Evolutionary conservation across 129 eudicot species (phyloP).

Genomic region (Flaveria trinervia): DNA sequence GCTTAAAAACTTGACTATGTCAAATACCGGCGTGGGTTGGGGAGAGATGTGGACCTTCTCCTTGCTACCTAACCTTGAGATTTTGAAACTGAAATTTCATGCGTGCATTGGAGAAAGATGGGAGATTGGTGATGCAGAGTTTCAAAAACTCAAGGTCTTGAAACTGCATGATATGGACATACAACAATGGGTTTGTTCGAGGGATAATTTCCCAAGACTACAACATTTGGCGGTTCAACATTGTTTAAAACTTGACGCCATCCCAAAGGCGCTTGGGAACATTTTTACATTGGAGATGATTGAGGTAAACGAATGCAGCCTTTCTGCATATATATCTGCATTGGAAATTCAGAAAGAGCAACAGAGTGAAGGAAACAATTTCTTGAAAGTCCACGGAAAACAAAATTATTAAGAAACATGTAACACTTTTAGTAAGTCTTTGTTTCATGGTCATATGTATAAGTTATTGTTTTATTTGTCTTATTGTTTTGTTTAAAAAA

Average conservation of each 20-base stretch:
- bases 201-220: conserved; percentile 25
- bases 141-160: conserved; percentile 27
- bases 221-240: conserved; percentile 16
- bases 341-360: conserved; percentile 8
- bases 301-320: conserved; percentile 11
- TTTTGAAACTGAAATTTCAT: conserved; percentile 19
- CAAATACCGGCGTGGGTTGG: conserved; percentile 26
- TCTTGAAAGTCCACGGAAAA: neutral
- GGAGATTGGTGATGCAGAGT: conserved; percentile 13
- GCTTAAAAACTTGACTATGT: conserved; percentile 21
- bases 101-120: conserved; percentile 24
- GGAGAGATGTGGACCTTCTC: conserved; percentile 18
- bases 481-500: neutral
- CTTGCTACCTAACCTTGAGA: conserved; percentile 20
- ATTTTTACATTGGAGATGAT: conserved; percentile 24
- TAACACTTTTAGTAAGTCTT: too few species aligned
- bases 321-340: neutral
- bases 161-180: conserved; percentile 20
- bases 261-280: conserved; percentile 29
- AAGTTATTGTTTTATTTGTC: neutral
- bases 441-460: too few species aligned
- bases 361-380: neutral
- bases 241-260: conserved; percentile 18
- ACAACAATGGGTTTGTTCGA: conserved; percentile 10
- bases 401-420: neutral